Percentiles rank a stretch among this genome's conserved stretches.
These are phyloP conservation scores for Termitomyces sp. DNA, from an alignment of 768 basidiomycete species.

Conservation along the genomic window DNA sequence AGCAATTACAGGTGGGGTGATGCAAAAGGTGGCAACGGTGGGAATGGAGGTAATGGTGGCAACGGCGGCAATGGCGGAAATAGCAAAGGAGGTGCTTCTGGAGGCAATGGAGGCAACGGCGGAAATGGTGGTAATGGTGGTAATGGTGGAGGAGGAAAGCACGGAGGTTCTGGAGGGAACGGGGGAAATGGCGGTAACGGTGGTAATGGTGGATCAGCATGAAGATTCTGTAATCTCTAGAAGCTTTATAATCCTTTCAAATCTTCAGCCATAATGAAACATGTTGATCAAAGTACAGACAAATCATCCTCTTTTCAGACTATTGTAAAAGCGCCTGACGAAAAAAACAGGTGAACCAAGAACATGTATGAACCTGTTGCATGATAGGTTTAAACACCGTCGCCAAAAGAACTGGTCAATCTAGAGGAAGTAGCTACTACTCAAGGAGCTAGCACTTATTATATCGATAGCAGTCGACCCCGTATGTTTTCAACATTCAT, in stretches of 20 bases:
- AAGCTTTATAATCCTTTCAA: too few species aligned
- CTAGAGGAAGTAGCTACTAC: too few species aligned
- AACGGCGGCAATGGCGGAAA: background rate
- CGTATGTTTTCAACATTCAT: background rate
- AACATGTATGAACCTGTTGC: too few species aligned
- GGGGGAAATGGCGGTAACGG: background rate
- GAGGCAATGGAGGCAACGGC: background rate
- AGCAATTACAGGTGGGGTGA: background rate
- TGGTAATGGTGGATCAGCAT: background rate
- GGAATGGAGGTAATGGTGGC: background rate
- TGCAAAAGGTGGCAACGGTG: background rate
- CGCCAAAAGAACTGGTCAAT: too few species aligned
- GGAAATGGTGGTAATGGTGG: background rate
- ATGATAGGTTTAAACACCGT: too few species aligned
- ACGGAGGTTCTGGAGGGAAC: background rate
- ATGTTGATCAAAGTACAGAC: too few species aligned
- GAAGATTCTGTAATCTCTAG: background rate
- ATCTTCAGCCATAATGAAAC: too few species aligned
- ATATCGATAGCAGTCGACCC: too few species aligned
- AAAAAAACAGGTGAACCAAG: too few species aligned
- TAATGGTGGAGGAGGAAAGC: background rate
- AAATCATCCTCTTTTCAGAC: too few species aligned
- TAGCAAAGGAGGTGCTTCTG: background rate
- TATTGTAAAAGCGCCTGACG: too few species aligned
- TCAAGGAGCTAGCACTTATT: too few species aligned